phyloP scores from a whole-genome alignment of 2,329 filamentous ascomycete genomes.

The Fusarium setosum region DNA sequence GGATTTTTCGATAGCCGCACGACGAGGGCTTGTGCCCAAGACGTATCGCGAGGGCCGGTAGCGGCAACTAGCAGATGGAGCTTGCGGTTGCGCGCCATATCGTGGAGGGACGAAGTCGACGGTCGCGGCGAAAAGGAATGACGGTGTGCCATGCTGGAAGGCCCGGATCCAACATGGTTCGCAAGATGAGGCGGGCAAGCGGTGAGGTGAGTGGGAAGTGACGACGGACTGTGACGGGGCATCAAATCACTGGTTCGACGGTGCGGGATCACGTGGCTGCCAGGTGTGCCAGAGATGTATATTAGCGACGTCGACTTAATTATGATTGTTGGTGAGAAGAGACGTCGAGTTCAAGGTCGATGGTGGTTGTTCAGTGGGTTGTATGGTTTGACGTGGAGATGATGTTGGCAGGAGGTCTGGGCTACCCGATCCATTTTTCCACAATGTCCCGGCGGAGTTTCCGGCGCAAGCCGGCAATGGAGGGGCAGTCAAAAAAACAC shows the following conservation, averaged over 20 bases:
- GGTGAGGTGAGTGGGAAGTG: slow-evolving; percentile 41
- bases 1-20: slow-evolving; percentile 74
- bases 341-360: neutral
- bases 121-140: slow-evolving; percentile 47
- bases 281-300: slow-evolving; percentile 4
- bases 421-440: slow-evolving; percentile 38
- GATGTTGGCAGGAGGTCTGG: slow-evolving; percentile 29
- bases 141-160: slow-evolving; percentile 48
- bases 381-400: slow-evolving; percentile 30
- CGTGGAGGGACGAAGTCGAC: slow-evolving; percentile 52
- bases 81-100: slow-evolving; percentile 56
- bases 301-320: neutral
- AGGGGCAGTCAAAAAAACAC: slow-evolving; percentile 20
- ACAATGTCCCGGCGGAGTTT: slow-evolving; percentile 29
- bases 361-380: neutral
- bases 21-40: slow-evolving; percentile 73
- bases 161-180: slow-evolving; percentile 46
- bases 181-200: slow-evolving; percentile 40
- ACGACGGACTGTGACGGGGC: slow-evolving; percentile 44
- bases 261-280: slow-evolving; percentile 39
- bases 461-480: slow-evolving; percentile 41
- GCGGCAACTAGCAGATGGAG: slow-evolving; percentile 73
- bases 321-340: neutral
- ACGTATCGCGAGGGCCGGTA: slow-evolving; percentile 72
- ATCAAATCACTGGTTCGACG: slow-evolving; percentile 46